phyloP scores from a whole-genome alignment of 305 asterid genomes.

The Fraxinus greggii region DNA sequence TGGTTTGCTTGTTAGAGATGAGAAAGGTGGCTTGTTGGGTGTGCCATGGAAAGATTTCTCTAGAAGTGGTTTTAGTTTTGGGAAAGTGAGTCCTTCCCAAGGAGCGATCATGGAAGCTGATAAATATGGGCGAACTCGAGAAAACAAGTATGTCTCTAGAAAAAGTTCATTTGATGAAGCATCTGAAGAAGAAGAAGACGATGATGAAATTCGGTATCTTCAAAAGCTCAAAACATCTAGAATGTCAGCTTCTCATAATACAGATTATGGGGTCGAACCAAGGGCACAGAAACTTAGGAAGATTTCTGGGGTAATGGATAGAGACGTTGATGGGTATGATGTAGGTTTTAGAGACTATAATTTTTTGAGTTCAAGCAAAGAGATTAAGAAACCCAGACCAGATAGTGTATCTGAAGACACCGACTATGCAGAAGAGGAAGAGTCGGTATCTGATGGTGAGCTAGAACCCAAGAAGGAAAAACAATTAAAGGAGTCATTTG shows the following conservation, averaged over 20 bases:
- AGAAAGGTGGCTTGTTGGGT: conserved; percentile 49
- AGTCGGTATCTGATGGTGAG: conserved; percentile 46
- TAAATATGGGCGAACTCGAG: conserved; percentile 35
- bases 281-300: conserved; percentile 46
- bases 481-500: conserved; percentile 32
- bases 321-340: conserved; percentile 32
- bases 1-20: conserved; percentile 21
- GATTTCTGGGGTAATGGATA: conserved; percentile 48
- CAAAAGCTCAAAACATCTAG: conserved; percentile 58
- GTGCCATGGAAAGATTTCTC: conserved; percentile 80
- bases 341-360: conserved; percentile 36
- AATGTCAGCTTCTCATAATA: conserved; percentile 33
- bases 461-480: conserved; percentile 48
- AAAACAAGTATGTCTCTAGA: conserved; percentile 40
- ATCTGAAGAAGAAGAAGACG: conserved; percentile 50
- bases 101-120: conserved; percentile 34
- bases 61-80: conserved; percentile 49
- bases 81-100: conserved; percentile 30
- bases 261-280: conserved; percentile 45
- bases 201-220: conserved; percentile 75
- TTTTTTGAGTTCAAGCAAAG: conserved; percentile 44
- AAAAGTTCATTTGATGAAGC: conserved; percentile 39
- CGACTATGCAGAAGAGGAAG: conserved; percentile 53
- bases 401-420: conserved; percentile 45
- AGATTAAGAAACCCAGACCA: conserved; percentile 36